Conservation (phyloP, 148 eudicot species). For the Rhododendron griersonianum region DNA sequence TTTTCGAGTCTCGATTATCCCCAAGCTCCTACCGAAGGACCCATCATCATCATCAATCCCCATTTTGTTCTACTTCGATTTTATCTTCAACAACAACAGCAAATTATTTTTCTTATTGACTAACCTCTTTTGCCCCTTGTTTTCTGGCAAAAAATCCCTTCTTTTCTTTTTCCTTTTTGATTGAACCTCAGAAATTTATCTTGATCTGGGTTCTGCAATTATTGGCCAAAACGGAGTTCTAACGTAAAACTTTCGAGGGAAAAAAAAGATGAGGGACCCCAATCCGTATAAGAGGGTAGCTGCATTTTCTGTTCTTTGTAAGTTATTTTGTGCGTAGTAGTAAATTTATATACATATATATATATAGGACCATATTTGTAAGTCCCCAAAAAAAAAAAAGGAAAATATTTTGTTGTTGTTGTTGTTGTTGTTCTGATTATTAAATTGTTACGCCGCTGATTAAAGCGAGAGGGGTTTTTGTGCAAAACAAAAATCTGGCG, state of each 20-base stretch:
- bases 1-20: background rate
- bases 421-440: background rate
- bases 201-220: constrained; percentile 22
- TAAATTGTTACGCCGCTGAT: constrained; percentile 4
- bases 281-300: constrained; percentile 29
- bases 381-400: background rate
- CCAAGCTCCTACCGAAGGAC: background rate
- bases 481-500: constrained; percentile 52
- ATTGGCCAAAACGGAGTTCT: constrained; percentile 16
- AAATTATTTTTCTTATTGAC: constrained; percentile 7
- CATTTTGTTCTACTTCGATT: background rate
- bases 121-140: constrained; percentile 11
- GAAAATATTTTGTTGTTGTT: constrained; percentile 8
- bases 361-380: background rate
- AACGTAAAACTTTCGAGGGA: background rate
- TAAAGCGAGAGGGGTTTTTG: constrained; percentile 19
- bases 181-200: constrained; percentile 23
- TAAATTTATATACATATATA: constrained; percentile 3
- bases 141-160: constrained; percentile 32
- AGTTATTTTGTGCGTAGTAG: constrained; percentile 22
- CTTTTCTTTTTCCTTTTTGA: constrained; percentile 17
- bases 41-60: background rate
- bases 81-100: constrained; percentile 2
- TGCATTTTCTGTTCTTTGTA: constrained; percentile 15
- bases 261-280: constrained; percentile 36